Percentiles rank a stretch among this genome's conserved stretches.
phyloP scores from a whole-genome alignment of 78 protist species.

The Capsaspora owczarzaki region DNA sequence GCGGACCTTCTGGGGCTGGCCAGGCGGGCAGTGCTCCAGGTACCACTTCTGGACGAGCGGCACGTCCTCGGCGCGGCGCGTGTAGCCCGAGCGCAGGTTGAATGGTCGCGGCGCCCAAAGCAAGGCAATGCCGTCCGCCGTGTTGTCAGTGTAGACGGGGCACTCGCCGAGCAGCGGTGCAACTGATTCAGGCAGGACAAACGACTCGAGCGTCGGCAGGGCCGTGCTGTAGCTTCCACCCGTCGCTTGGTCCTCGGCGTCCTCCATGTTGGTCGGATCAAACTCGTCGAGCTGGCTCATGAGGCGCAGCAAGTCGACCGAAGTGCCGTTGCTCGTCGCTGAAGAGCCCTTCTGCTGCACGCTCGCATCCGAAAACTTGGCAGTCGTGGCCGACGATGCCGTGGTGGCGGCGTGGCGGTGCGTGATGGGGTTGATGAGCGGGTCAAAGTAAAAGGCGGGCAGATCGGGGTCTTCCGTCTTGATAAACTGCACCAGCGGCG shows the following conservation, averaged over 20 bases:
- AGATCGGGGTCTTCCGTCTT: slow-evolving; percentile 88
- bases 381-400: too few relatives aligned
- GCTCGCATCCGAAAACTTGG: neutral
- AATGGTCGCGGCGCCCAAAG: slow-evolving; percentile 97
- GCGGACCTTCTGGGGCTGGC: slow-evolving; percentile 60
- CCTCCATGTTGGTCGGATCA: slow-evolving; percentile 15
- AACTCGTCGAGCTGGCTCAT: slow-evolving; percentile 1
- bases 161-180: slow-evolving; percentile 48
- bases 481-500: slow-evolving; percentile 71
- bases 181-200: slow-evolving; percentile 50
- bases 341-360: too few relatives aligned
- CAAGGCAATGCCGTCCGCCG: slow-evolving; percentile 87
- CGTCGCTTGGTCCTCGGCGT: too few relatives aligned
- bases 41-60: slow-evolving; percentile 95
- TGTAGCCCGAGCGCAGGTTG: slow-evolving; percentile 78
- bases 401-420: neutral
- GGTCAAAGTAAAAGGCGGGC: slow-evolving; percentile 92
- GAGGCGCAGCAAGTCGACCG: slow-evolving; percentile 1
- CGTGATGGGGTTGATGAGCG: slow-evolving; percentile 88
- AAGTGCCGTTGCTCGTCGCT: neutral
- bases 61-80: slow-evolving; percentile 88
- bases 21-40: slow-evolving; percentile 90
- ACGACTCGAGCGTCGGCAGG: slow-evolving; percentile 44
- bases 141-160: slow-evolving; percentile 79
- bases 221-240: neutral